These are phyloP conservation scores for Nitzschia sp. DNA, from an alignment of 108 stramenopile genomes.

Conservation along the genomic window DNA sequence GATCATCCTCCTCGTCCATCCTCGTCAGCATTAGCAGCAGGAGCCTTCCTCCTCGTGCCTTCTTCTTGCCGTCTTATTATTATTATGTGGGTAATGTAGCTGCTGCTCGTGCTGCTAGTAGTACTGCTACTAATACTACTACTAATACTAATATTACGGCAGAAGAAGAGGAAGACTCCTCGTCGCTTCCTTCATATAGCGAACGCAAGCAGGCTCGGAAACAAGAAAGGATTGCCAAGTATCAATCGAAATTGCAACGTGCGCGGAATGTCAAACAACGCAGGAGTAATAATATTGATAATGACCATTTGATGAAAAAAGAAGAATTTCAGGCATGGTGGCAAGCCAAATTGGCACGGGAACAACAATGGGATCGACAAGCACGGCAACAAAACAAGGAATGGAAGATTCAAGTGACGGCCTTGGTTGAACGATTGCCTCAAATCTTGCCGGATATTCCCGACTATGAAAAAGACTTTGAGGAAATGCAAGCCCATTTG, in stretches of 20 bases:
- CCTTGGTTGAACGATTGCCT: slow-evolving; percentile 72
- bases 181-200: slow-evolving; percentile 14
- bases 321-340: slow-evolving; percentile 66
- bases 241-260: slow-evolving; percentile 40
- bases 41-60: too few relatives aligned
- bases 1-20: too few relatives aligned
- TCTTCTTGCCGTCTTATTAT: too few relatives aligned
- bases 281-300: slow-evolving; percentile 45
- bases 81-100: too few relatives aligned
- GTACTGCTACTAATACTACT: background rate
- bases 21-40: too few relatives aligned
- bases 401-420: slow-evolving; percentile 77
- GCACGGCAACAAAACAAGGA: slow-evolving; percentile 68
- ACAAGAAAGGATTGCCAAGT: slow-evolving; percentile 48
- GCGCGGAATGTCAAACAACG: slow-evolving; percentile 49
- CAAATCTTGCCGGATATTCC: slow-evolving; percentile 67
- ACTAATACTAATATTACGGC: background rate
- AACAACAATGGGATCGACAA: slow-evolving; percentile 56
- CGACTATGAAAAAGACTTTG: slow-evolving; percentile 71
- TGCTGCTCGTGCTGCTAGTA: too few relatives aligned
- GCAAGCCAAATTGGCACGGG: slow-evolving; percentile 44
- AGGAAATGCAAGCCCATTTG: slow-evolving; percentile 53
- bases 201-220: slow-evolving; percentile 60
- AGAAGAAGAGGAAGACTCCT: background rate
- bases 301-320: slow-evolving; percentile 23